Evolutionary conservation across 768 basidiomycete genomes (phyloP).

Genomic region (Rossbeevera mucosa): DNA sequence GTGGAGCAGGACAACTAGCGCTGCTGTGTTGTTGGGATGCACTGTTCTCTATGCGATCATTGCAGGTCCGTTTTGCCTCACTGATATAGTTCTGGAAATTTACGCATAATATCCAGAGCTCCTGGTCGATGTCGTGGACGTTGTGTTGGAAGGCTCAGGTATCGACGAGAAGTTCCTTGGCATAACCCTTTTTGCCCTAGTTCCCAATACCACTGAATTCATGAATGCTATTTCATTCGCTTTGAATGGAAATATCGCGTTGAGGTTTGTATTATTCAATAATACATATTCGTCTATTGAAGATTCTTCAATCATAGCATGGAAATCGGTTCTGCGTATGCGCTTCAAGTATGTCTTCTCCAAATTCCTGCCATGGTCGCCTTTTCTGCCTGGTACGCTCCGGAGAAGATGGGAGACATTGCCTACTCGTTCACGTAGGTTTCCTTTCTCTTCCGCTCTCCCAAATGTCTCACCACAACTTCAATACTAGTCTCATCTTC

Average conservation of each 20-base stretch:
- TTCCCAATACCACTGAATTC: conserved; percentile 98
- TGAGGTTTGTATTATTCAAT: conserved; percentile 57
- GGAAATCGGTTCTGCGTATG: conserved; percentile 99
- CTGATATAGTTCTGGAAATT: not conserved
- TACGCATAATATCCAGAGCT: conserved; percentile 54
- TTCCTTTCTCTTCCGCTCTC: not conserved
- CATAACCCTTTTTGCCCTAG: conserved; percentile 92
- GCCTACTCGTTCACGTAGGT: conserved; percentile 93
- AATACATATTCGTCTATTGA: not conserved
- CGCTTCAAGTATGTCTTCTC: conserved; percentile 93
- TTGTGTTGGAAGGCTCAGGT: conserved; percentile 82
- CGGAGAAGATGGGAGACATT: conserved; percentile 77
- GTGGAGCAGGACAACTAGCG: conserved; percentile 89
- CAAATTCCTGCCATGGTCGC: conserved; percentile 99
- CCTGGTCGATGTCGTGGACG: conserved; percentile 92
- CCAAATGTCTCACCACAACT: conserved; percentile 1
- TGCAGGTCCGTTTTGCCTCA: conserved; percentile 61
- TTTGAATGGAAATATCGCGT: conserved; percentile 91
- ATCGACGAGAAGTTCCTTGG: conserved; percentile 98
- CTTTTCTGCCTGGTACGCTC: conserved; percentile 93
- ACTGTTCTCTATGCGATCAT: conserved; percentile 93
- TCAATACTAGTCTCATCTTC: conserved; percentile 74
- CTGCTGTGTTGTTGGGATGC: conserved; percentile 83
- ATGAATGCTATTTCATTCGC: conserved; percentile 99
- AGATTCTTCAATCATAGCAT: conserved; percentile 51